These are phyloP conservation scores for Claviceps sp. DNA, from an alignment of 2,329 filamentous ascomycete genomes.

Conservation along the genomic window DNA sequence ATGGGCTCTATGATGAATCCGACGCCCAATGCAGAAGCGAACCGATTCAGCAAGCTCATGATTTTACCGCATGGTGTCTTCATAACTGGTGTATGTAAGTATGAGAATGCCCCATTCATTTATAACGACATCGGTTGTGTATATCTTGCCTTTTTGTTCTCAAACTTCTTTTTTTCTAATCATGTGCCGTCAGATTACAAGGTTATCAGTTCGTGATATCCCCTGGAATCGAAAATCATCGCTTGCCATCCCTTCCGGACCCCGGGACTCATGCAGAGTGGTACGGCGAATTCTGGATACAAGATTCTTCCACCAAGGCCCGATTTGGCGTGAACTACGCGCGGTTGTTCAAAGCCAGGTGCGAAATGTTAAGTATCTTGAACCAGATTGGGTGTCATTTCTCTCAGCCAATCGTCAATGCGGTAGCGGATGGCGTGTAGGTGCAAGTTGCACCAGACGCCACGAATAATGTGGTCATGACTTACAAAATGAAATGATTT, in stretches of 20 bases:
- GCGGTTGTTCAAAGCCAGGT: neutral
- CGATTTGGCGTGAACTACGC: neutral
- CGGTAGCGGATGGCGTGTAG: neutral
- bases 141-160: too few species aligned
- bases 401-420: neutral
- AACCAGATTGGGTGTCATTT: neutral
- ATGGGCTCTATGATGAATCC: neutral
- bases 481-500: neutral
- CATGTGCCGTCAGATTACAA: neutral
- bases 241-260: neutral
- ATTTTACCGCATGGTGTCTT: neutral
- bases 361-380: neutral
- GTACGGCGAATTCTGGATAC: neutral
- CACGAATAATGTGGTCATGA: neutral
- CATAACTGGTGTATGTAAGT: conserved; percentile 1
- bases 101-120: too few species aligned
- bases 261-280: neutral
- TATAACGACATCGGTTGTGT: too few species aligned
- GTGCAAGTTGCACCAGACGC: neutral
- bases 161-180: neutral
- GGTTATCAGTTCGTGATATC: neutral
- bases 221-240: neutral
- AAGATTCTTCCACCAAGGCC: neutral
- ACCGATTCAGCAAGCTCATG: neutral
- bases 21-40: neutral